Evolutionary conservation across 345 rosid species (phyloP), one percentile per base, ranked within the genome.

Genomic region (Erodium maritimum): DNA sequence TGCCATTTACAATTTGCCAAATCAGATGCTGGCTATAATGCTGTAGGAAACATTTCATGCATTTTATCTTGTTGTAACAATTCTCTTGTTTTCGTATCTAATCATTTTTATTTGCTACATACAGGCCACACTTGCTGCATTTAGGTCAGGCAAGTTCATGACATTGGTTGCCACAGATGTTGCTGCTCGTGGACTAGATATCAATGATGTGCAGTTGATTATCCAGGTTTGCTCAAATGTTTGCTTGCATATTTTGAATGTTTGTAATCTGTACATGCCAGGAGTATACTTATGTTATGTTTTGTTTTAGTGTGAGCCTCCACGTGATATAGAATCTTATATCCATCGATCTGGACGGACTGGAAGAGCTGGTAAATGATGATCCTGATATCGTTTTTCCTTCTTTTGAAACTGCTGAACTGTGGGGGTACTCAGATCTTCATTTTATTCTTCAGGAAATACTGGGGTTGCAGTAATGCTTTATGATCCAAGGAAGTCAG

Each of bases 291-390:
- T 17, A 42, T 16, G 19, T 21, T 8, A 18, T 51, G n/a, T 19
- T 61, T 60, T 54, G 50, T 58, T 16, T 67, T 17, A 94, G 99
- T 87, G 95, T 72, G 97, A 90, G 75, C 97, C 99, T 52, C 99
- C 99, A 10, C 96, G 91, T 54, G 99, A 90, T 52, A 91, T 90
- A 22, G 97, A 94, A 80, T 95, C 84, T 17, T 94, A 94, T 54
- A 94, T 94, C 19, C 99, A 94, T 79, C 82, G 99, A 57, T 94
- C 99, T 60, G 99, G 99, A 64, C 83, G 97, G 56, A 94, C 99
- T 2, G 99, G 99, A 73, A 85, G 99, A 76, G 99, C 97, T 61
- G 97, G 99, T 87, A 74, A 25, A 56, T 37, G 52, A 25, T 59
- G 33, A 50, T 19, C 2, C 23, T 16, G 23, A 56, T 16, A 42